A percentile compares a stretch with the other conserved stretches of the same genome.
These are phyloP conservation scores for Wolfiporia cocos DNA, from an alignment of 1,284 basidiomycete genomes.

Conservation along the genomic window DNA sequence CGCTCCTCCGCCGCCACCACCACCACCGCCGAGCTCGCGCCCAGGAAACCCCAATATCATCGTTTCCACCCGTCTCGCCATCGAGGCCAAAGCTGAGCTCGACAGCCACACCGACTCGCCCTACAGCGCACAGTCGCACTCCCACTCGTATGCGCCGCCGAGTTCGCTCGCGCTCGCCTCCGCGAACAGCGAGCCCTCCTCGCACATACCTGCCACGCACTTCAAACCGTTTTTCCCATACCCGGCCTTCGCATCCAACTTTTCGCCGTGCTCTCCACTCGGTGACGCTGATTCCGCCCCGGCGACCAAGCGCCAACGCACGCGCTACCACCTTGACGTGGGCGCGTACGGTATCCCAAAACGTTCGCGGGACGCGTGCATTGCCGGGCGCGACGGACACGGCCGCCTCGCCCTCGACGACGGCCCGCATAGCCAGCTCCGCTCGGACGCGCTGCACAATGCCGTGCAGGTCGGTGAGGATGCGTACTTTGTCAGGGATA, in stretches of 20 bases:
- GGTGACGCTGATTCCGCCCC: constrained; percentile 15
- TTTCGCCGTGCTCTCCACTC: constrained; percentile 23
- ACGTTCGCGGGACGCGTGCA: constrained; percentile 22
- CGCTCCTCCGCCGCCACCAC: constrained; percentile 33
- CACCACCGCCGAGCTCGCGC: constrained; percentile 33
- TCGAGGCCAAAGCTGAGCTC: constrained; percentile 38
- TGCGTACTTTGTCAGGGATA: constrained; percentile 77
- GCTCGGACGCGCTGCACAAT: constrained; percentile 30
- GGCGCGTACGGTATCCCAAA: constrained; percentile 70
- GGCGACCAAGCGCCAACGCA: constrained; percentile 31
- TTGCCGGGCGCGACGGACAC: constrained; percentile 26
- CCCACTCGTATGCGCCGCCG: constrained; percentile 20
- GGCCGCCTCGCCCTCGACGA: constrained; percentile 16
- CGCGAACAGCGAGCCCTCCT: constrained; percentile 30
- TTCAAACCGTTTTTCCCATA: constrained; percentile 36
- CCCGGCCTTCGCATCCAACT: constrained; percentile 28
- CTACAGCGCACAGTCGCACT: constrained; percentile 17
- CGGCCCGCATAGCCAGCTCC: constrained; percentile 11
- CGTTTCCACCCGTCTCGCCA: constrained; percentile 39
- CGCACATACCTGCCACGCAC: constrained; percentile 22
- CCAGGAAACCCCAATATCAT: constrained; percentile 34
- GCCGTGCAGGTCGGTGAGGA: constrained; percentile 82
- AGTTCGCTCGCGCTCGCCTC: constrained; percentile 41
- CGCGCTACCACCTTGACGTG: constrained; percentile 59
- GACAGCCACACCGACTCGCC: constrained; percentile 26